These are phyloP conservation scores for Myxozyma mucilagina DNA, from an alignment of 805 yeast species.

Conservation along the genomic window DNA sequence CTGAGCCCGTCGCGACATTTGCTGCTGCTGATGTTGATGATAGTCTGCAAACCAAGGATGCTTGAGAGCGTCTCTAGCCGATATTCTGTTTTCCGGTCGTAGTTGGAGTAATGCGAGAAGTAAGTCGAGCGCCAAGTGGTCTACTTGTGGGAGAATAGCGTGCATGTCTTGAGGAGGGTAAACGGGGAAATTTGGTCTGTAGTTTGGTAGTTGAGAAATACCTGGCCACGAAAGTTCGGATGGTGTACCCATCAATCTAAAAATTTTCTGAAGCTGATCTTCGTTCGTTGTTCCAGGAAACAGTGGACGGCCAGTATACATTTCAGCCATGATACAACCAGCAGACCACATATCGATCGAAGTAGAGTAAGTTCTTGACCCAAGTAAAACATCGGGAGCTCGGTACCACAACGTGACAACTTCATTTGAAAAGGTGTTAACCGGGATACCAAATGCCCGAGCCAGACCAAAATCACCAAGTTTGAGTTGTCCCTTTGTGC, in stretches of 20 bases:
- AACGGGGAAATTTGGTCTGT: slow-evolving; percentile 76
- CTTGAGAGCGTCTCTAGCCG: slow-evolving; percentile 55
- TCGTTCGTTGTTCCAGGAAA: slow-evolving; percentile 97
- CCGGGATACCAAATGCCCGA: slow-evolving; percentile 96
- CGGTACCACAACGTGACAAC: slow-evolving; percentile 98
- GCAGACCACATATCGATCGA: slow-evolving; percentile 99
- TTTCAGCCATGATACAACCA: slow-evolving; percentile 96
- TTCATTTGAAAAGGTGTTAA: slow-evolving; percentile 94
- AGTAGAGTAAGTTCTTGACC: slow-evolving; percentile 92
- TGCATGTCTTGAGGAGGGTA: slow-evolving; percentile 87
- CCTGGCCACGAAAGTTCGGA: slow-evolving; percentile 97
- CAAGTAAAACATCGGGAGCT: slow-evolving; percentile 94
- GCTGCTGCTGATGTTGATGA: background rate
- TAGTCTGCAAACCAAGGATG: slow-evolving; percentile 80
- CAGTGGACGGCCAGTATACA: slow-evolving; percentile 94
- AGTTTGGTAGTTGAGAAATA: slow-evolving; percentile 83
- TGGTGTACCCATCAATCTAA: slow-evolving; percentile 95
- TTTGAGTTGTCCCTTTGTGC: slow-evolving; percentile 85
- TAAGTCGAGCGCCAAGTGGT: slow-evolving; percentile 66
- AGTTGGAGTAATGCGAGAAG: slow-evolving; percentile 56
- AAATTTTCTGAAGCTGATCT: slow-evolving; percentile 89
- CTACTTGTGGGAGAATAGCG: slow-evolving; percentile 65
- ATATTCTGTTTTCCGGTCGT: slow-evolving; percentile 54
- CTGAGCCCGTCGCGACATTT: slow-evolving; percentile 3
- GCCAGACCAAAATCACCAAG: slow-evolving; percentile 97